These are phyloP conservation scores for Podospora anserina DNA, from an alignment of 495 filamentous ascomycete species.

Conservation along the genomic window DNA sequence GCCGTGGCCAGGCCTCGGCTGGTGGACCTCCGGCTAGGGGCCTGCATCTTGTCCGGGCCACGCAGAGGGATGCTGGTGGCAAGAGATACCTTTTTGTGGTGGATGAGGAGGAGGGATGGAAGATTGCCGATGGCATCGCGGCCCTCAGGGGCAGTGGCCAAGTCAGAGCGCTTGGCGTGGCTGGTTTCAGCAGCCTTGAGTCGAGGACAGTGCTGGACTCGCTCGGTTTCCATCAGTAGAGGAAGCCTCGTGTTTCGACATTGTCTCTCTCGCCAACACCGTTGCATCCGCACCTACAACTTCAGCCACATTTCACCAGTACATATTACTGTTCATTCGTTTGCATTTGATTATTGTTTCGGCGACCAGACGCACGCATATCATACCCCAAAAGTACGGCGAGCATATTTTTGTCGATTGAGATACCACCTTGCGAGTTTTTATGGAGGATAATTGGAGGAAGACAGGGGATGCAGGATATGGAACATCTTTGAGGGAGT, in stretches of 20 bases:
- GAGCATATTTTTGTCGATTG: slow-evolving; percentile 4
- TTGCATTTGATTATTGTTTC: slow-evolving; percentile 3
- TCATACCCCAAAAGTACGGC: neutral
- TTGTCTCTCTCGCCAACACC: neutral
- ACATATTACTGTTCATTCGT: slow-evolving; percentile 15
- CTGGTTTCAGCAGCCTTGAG: slow-evolving; percentile 58
- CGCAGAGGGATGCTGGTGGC: slow-evolving; percentile 76
- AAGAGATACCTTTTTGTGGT: slow-evolving; percentile 81
- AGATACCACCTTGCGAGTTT: slow-evolving; percentile 4
- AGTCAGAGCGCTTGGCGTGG: slow-evolving; percentile 63
- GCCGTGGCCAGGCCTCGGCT: slow-evolving; percentile 41
- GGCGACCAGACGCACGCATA: neutral
- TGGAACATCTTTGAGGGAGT: neutral
- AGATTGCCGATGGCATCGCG: slow-evolving; percentile 78
- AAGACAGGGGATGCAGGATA: neutral
- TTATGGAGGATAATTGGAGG: neutral
- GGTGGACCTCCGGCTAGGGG: slow-evolving; percentile 52
- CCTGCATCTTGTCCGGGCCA: slow-evolving; percentile 78
- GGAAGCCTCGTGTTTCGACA: neutral
- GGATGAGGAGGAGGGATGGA: slow-evolving; percentile 84
- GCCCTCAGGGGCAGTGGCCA: slow-evolving; percentile 68
- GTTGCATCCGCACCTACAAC: neutral
- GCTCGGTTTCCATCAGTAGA: slow-evolving; percentile 47
- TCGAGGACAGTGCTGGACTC: slow-evolving; percentile 57
- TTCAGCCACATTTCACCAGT: neutral